Conservation (phyloP, 164 flowering plant species). For the Annona squamosa region DNA sequence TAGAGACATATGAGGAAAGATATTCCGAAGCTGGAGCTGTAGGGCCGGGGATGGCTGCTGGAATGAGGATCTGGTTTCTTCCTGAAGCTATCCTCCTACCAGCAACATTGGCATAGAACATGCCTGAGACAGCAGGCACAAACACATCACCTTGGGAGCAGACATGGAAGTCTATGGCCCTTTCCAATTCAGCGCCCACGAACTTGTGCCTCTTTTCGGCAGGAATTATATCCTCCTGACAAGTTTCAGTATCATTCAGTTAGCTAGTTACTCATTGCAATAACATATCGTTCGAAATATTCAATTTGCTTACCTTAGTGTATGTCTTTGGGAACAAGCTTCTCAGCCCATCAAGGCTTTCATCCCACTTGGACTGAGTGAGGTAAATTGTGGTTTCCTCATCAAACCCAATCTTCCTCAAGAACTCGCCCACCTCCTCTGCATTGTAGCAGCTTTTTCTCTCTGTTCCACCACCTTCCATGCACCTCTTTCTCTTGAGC, state of each 20-base stretch:
- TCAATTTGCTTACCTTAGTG: conserved; percentile 53
- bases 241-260: conserved; percentile 7
- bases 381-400: conserved; percentile 68
- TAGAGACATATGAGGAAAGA: conserved; percentile 56
- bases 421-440: conserved; percentile 58
- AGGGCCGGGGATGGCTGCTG: conserved; percentile 38
- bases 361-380: conserved; percentile 77
- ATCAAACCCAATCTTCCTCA: conserved; percentile 62
- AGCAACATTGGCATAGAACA: conserved; percentile 76
- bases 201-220: conserved; percentile 57
- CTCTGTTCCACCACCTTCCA: conserved; percentile 26
- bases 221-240: conserved; percentile 80
- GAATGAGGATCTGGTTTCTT: conserved; percentile 61
- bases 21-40: conserved; percentile 45
- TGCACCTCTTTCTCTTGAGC: conserved; percentile 72
- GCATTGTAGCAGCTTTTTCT: conserved; percentile 63
- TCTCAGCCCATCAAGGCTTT: conserved; percentile 63
- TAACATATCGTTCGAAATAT: background rate
- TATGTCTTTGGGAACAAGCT: conserved; percentile 76
- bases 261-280: background rate
- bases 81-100: conserved; percentile 76
- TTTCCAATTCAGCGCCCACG: conserved; percentile 49
- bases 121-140: conserved; percentile 89
- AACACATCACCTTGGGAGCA: conserved; percentile 84
- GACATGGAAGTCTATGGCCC: conserved; percentile 75